A percentile compares a stretch with the other conserved stretches of the same genome.
Conservation (phyloP, 2,329 filamentous ascomycete genomes). For the Chaetoscypha palmicola region DNA sequence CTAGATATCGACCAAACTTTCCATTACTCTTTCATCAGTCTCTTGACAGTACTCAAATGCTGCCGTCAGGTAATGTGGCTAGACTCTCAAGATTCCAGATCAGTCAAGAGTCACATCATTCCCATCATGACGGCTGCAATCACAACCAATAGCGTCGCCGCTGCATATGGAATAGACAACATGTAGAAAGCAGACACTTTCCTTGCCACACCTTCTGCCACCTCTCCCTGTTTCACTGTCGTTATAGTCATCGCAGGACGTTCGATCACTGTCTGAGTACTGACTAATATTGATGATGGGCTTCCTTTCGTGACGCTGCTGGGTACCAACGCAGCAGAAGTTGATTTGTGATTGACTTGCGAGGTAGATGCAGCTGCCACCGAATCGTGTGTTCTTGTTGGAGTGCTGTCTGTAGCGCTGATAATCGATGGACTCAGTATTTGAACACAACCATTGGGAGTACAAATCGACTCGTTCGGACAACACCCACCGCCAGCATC, state of each 20-base stretch:
- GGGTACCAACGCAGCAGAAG: too few species aligned
- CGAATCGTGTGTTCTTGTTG: too few species aligned
- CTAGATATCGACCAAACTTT: too few species aligned
- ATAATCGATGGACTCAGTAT: constrained; percentile 9
- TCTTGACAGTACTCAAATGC: too few species aligned
- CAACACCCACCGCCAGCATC: constrained; percentile 27
- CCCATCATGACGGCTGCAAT: constrained; percentile 25
- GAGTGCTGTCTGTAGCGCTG: too few species aligned
- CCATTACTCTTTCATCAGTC: too few species aligned
- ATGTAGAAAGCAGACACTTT: constrained; percentile 9
- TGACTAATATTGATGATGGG: constrained; percentile 8
- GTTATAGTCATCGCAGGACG: constrained; percentile 20
- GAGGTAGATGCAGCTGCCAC: too few species aligned
- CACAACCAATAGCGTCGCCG: constrained; percentile 14
- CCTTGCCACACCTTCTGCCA: constrained; percentile 13
- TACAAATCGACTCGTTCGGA: constrained; percentile 15
- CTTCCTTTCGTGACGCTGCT: not conserved
- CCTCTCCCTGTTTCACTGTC: constrained; percentile 24
- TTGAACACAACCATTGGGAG: constrained; percentile 23
- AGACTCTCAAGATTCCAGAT: too few species aligned
- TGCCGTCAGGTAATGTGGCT: too few species aligned
- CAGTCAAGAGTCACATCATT: constrained; percentile 19
- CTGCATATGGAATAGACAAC: constrained; percentile 15
- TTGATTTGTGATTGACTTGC: not conserved
- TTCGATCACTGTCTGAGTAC: constrained; percentile 16